These are phyloP conservation scores for Periconia digitata DNA, from an alignment of 2,329 filamentous ascomycete species.

Conservation along the genomic window DNA sequence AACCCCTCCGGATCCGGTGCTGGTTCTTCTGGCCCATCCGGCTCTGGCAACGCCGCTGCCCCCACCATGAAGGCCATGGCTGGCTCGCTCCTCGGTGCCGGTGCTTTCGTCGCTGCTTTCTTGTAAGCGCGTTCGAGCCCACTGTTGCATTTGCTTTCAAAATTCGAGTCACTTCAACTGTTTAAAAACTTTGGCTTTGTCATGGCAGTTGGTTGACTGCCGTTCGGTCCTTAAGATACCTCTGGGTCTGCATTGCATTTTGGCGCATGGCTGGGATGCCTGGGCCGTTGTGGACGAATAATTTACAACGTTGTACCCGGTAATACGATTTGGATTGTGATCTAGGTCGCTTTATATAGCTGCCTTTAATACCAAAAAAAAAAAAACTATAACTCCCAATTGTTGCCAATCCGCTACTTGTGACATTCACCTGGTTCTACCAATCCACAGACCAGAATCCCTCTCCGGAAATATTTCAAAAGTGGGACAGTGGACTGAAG, in stretches of 20 bases:
- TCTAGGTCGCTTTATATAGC: not conserved
- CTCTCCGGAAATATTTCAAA: no score
- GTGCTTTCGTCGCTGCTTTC: slow-evolving; percentile 40
- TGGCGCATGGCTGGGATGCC: slow-evolving; percentile 21
- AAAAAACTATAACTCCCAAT: not conserved
- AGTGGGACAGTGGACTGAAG: no score
- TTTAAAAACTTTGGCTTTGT: slow-evolving; percentile 2
- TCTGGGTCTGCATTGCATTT: slow-evolving; percentile 28
- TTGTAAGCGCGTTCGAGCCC: slow-evolving; percentile 29
- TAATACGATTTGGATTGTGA: not conserved
- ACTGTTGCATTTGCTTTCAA: slow-evolving; percentile 8
- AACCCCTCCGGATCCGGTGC: slow-evolving; percentile 9
- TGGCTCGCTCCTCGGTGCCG: slow-evolving; percentile 35
- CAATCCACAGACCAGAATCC: no score
- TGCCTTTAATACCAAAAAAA: not conserved
- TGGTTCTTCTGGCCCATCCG: slow-evolving; percentile 15
- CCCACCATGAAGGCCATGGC: slow-evolving; percentile 34
- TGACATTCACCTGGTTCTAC: no score
- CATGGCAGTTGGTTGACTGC: slow-evolving; percentile 3
- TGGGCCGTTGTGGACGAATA: slow-evolving; percentile 5
- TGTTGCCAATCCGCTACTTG: no score
- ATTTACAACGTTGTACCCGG: not conserved
- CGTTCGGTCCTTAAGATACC: slow-evolving; percentile 35
- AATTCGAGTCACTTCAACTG: slow-evolving; percentile 10
- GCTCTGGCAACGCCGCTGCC: slow-evolving; percentile 25